phyloP scores from a whole-genome alignment of 352 stramenopile species.

The Phytophthora sp. region DNA sequence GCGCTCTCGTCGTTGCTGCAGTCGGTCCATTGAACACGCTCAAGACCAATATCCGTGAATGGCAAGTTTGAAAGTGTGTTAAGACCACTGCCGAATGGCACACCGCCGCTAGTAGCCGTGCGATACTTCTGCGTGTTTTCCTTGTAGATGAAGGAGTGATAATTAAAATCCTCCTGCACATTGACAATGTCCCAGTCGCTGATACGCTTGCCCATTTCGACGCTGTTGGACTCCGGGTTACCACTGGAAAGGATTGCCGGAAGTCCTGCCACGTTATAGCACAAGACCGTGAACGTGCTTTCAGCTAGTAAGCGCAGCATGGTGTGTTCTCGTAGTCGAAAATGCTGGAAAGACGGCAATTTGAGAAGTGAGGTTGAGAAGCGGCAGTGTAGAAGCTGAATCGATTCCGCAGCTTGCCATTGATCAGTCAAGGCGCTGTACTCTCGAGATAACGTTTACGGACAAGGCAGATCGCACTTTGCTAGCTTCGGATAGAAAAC shows the following conservation, averaged over 20 bases:
- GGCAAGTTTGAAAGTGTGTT: slow-evolving; percentile 55
- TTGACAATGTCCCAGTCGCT: slow-evolving; percentile 47
- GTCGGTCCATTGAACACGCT: slow-evolving; percentile 47
- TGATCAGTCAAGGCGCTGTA: too few relatives aligned
- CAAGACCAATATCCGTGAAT: slow-evolving; percentile 43
- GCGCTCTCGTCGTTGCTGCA: slow-evolving; percentile 53
- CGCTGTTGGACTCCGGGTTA: slow-evolving; percentile 40
- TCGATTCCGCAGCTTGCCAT: not conserved
- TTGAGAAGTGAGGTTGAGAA: slow-evolving; percentile 30
- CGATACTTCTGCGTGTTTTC: slow-evolving; percentile 49
- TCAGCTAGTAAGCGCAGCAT: slow-evolving; percentile 36
- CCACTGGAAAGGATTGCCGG: slow-evolving; percentile 53
- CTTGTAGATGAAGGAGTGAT: slow-evolving; percentile 43
- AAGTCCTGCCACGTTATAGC: slow-evolving; percentile 55
- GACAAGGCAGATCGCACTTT: slow-evolving; percentile 18
- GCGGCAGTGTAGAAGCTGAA: not conserved
- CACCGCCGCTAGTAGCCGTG: slow-evolving; percentile 52
- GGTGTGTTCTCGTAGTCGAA: slow-evolving; percentile 1
- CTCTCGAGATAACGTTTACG: slow-evolving; percentile 1
- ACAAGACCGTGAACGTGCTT: slow-evolving; percentile 48
- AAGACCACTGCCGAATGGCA: slow-evolving; percentile 51
- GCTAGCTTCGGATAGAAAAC: slow-evolving; percentile 13
- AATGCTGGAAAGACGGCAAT: slow-evolving; percentile 17
- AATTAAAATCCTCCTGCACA: slow-evolving; percentile 55
- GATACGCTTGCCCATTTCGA: slow-evolving; percentile 57